Evolutionary conservation across 2,329 filamentous ascomycete species (phyloP).

Genomic region (Ophidiomyces ophidiicola): DNA sequence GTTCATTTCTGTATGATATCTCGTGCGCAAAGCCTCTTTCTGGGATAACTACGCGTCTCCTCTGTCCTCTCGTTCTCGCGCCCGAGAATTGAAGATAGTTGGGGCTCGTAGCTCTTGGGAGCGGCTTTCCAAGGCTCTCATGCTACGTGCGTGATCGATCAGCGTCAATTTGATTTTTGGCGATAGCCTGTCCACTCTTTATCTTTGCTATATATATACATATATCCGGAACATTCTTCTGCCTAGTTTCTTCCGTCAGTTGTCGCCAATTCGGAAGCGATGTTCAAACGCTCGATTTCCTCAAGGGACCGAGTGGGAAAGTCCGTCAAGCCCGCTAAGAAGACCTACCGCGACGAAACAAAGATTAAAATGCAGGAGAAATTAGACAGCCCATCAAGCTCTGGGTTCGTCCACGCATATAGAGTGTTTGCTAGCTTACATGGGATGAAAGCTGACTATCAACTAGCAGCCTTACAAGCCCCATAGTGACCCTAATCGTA

Average conservation of each 20-base stretch:
- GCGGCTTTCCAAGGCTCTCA: conserved; percentile 45
- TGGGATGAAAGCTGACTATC: conserved; percentile 14
- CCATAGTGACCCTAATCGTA: conserved; percentile 78
- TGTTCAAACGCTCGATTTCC: conserved; percentile 89
- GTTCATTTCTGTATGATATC: conserved; percentile 22
- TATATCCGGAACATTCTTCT: conserved; percentile 26
- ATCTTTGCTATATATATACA: conserved; percentile 30
- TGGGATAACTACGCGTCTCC: conserved; percentile 21
- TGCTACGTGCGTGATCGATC: conserved; percentile 42
- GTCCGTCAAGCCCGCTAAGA: conserved; percentile 65
- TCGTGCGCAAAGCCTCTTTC: conserved; percentile 37
- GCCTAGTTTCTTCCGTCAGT: conserved; percentile 18
- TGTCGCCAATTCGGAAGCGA: conserved; percentile 32
- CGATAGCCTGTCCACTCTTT: conserved; percentile 27
- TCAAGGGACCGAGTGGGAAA: conserved; percentile 80
- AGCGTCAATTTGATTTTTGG: conserved; percentile 31
- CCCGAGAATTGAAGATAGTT: conserved; percentile 20
- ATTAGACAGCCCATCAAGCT: conserved; percentile 49
- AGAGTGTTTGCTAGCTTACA: neutral
- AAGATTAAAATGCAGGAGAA: conserved; percentile 84
- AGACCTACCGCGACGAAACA: conserved; percentile 61
- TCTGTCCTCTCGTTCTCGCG: conserved; percentile 22
- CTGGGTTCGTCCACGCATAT: conserved; percentile 38
- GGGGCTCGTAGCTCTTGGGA: conserved; percentile 25
- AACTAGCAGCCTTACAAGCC: conserved; percentile 44